Evolutionary conservation across 2,329 filamentous ascomycete genomes (phyloP).

Genomic region (Clonostachys chloroleuca): DNA sequence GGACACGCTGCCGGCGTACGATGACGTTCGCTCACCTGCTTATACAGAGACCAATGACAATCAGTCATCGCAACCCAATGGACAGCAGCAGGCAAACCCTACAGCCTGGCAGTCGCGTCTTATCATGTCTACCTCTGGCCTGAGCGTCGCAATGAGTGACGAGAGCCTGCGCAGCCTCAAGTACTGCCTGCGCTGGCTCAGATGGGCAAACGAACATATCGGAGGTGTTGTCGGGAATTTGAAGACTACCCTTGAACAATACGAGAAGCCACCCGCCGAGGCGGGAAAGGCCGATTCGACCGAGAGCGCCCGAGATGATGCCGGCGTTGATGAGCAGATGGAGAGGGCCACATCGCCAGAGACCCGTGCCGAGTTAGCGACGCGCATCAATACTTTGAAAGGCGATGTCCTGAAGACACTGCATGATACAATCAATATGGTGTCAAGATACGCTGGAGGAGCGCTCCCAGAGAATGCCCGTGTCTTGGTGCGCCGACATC

Average conservation of each 20-base stretch:
- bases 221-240: conserved; percentile 70
- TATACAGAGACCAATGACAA: conserved; percentile 58
- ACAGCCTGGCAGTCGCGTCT: conserved; percentile 73
- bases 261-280: conserved; percentile 25
- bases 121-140: conserved; percentile 84
- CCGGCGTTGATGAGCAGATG: background rate
- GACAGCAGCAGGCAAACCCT: conserved; percentile 16
- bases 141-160: conserved; percentile 88
- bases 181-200: conserved; percentile 77
- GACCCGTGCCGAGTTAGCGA: conserved; percentile 40
- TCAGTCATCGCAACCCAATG: conserved; percentile 12
- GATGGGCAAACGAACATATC: conserved; percentile 78
- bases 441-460: conserved; percentile 88
- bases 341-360: conserved; percentile 12
- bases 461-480: conserved; percentile 86
- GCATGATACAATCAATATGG: conserved; percentile 75
- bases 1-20: conserved; percentile 80
- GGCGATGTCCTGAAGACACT: conserved; percentile 73
- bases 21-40: conserved; percentile 69
- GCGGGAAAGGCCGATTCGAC: conserved; percentile 2
- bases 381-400: conserved; percentile 63
- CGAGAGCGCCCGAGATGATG: conserved; percentile 3
- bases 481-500: conserved; percentile 75
- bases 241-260: conserved; percentile 74
- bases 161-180: conserved; percentile 80